phyloP scores from a whole-genome alignment of 345 rosid species.

The Citrus sp. region DNA sequence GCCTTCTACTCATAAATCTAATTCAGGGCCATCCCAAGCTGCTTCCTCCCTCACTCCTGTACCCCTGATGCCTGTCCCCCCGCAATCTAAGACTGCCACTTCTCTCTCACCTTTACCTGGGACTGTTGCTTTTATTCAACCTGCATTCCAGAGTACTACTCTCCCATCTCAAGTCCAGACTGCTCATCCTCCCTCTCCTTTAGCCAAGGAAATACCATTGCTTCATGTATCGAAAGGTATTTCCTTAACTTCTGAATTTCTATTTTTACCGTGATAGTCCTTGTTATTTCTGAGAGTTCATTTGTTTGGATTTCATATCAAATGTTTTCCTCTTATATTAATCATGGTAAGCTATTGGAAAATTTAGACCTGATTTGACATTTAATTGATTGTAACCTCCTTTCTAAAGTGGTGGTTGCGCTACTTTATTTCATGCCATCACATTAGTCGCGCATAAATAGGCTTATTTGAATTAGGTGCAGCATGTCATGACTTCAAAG shows the following conservation, averaged over 20 bases:
- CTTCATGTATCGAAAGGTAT: conserved; percentile 11
- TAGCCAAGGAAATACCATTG: background rate
- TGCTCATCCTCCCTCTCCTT: background rate
- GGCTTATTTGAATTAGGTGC: background rate
- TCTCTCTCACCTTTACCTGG: background rate
- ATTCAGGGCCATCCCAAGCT: background rate
- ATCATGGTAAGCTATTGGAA: background rate
- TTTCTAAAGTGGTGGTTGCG: background rate
- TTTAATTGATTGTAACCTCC: background rate
- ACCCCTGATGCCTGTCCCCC: background rate
- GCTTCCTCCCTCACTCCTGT: background rate
- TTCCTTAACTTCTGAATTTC: background rate
- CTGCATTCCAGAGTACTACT: background rate
- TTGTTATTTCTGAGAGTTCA: background rate
- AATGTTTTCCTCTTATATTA: background rate
- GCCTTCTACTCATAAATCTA: background rate
- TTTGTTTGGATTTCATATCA: background rate
- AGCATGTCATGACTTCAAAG: background rate
- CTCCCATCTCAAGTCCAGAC: background rate
- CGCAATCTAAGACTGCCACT: background rate
- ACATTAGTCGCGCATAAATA: background rate
- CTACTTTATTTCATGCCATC: background rate
- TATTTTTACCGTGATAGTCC: background rate
- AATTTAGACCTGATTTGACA: background rate
- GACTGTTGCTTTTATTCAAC: background rate